A percentile compares a stretch with the other conserved stretches of the same genome.
phyloP scores from a whole-genome alignment of 2,329 filamentous ascomycete genomes.

The Cordyceps militaris region DNA sequence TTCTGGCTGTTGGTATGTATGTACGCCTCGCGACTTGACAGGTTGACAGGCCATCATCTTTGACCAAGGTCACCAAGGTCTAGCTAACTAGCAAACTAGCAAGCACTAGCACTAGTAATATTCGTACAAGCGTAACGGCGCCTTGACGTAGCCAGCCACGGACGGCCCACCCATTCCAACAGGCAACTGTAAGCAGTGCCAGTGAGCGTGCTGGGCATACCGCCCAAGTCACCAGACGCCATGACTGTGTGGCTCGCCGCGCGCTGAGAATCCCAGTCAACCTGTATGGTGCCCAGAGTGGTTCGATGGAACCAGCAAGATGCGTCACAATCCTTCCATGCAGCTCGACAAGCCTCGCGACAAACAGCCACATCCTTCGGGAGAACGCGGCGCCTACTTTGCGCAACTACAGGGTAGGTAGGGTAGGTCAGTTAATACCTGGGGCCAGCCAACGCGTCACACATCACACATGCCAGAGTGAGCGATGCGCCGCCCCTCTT shows the following conservation, averaged over 20 bases:
- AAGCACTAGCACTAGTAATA: too few relatives aligned
- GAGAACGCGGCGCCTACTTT: not conserved
- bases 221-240: conserved; percentile 8
- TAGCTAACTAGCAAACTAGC: too few relatives aligned
- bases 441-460: not conserved
- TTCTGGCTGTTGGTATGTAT: too few relatives aligned
- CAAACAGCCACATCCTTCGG: not conserved
- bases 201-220: not conserved
- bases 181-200: not conserved
- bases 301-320: not conserved
- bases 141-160: not conserved
- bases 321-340: conserved; percentile 1
- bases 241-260: conserved; percentile 11
- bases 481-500: not conserved
- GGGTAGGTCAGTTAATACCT: not conserved
- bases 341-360: not conserved
- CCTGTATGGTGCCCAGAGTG: not conserved
- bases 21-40: not conserved
- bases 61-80: too few relatives aligned
- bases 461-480: not conserved
- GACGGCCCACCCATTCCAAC: not conserved
- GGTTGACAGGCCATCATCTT: too few relatives aligned
- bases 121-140: not conserved
- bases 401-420: not conserved
- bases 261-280: not conserved